Evolutionary conservation across 2,329 filamentous ascomycete genomes (phyloP).

Genomic region (Emergomyces africanus): DNA sequence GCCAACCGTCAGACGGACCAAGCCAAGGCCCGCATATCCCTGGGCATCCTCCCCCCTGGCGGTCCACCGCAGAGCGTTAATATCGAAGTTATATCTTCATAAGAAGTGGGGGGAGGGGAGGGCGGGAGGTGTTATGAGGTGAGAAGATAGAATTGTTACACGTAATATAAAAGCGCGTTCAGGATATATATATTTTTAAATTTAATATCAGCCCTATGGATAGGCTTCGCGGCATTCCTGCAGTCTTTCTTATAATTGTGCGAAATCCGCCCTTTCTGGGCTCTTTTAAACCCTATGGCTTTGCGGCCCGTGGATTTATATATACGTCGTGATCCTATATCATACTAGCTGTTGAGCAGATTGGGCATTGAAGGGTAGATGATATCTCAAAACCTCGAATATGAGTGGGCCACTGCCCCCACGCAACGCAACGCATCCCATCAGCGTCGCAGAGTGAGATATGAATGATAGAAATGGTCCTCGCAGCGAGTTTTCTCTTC

Average conservation of each 20-base stretch:
- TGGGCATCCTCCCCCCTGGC: conserved; percentile 1
- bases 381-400: background rate
- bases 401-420: background rate
- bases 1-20: conserved; percentile 29
- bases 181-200: too few species aligned
- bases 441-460: background rate
- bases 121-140: too few species aligned
- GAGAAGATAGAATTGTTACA: too few species aligned
- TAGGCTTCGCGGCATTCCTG: too few species aligned
- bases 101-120: too few species aligned
- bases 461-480: background rate
- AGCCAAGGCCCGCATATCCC: conserved; percentile 16
- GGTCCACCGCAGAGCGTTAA: conserved; percentile 41
- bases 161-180: too few species aligned
- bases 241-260: too few species aligned
- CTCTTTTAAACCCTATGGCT: too few species aligned
- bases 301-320: background rate
- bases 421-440: background rate
- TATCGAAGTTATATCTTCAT: conserved; percentile 62
- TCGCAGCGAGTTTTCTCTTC: background rate
- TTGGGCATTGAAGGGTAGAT: background rate
- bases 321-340: background rate
- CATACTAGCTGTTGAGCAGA: background rate
- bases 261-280: background rate
- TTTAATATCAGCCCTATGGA: too few species aligned